These are phyloP conservation scores for Ascochyta fabae DNA, from an alignment of 2,329 filamentous ascomycete species.

Conservation along the genomic window DNA sequence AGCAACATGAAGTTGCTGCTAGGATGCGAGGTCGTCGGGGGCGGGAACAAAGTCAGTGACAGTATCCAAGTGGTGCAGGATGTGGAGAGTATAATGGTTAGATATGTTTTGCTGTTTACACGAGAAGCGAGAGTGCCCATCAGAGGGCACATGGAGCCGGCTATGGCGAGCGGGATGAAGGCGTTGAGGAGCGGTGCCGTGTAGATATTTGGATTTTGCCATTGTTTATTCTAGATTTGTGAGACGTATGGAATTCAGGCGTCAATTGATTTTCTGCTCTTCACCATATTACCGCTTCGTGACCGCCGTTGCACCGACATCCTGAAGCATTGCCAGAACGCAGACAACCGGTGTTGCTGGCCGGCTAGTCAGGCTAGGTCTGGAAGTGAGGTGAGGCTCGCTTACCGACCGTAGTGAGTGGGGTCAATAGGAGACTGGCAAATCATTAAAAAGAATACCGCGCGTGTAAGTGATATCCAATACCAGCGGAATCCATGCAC, in stretches of 20 bases:
- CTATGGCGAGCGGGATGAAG: slow-evolving; percentile 31
- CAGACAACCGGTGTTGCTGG: not conserved
- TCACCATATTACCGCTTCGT: not conserved
- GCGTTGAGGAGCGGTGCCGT: slow-evolving; percentile 24
- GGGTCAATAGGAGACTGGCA: not conserved
- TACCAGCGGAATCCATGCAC: too few species aligned
- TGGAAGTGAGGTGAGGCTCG: not conserved
- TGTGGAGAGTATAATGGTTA: slow-evolving; percentile 39
- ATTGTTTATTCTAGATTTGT: not conserved
- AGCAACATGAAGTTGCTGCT: slow-evolving; percentile 38
- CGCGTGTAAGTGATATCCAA: not conserved
- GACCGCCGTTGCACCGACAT: not conserved
- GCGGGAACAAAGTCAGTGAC: slow-evolving; percentile 19
- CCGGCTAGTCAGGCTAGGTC: not conserved
- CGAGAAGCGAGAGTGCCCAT: slow-evolving; percentile 24
- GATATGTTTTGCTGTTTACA: slow-evolving; percentile 41
- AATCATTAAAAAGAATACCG: not conserved
- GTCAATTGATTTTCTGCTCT: not conserved
- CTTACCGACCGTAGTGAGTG: not conserved
- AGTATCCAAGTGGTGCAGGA: slow-evolving; percentile 41
- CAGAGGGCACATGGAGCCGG: slow-evolving; percentile 27
- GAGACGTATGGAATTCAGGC: too few species aligned
- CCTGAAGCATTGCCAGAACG: not conserved
- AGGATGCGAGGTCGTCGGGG: slow-evolving; percentile 38
- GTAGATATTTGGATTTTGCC: not conserved